Percentiles rank a stretch among this genome's conserved stretches.
These are phyloP conservation scores for Globisporangium heterothallicum DNA, from an alignment of 352 stramenopile species.

Conservation along the genomic window DNA sequence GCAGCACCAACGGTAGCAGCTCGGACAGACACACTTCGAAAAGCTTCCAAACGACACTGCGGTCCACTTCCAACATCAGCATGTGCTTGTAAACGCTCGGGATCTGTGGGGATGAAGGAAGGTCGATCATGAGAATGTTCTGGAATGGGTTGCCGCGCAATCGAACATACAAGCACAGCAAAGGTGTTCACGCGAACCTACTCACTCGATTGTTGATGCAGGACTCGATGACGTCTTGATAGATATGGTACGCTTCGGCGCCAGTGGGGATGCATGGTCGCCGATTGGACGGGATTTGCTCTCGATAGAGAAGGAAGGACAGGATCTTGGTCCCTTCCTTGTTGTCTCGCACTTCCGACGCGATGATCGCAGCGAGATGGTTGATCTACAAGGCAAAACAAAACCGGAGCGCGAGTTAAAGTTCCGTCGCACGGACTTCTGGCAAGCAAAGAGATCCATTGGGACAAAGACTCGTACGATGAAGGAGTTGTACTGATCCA, in stretches of 20 bases:
- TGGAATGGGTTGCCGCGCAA: neutral
- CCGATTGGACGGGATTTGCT: slow-evolving; percentile 38
- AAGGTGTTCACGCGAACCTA: neutral
- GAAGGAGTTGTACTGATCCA: slow-evolving; percentile 27
- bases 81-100: slow-evolving; percentile 38
- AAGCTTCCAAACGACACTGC: slow-evolving; percentile 31
- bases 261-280: slow-evolving; percentile 35
- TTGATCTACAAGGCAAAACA: slow-evolving; percentile 11
- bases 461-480: too few species aligned
- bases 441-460: too few species aligned
- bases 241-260: slow-evolving; percentile 27
- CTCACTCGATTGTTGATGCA: slow-evolving; percentile 28
- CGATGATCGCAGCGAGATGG: slow-evolving; percentile 24
- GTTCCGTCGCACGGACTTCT: too few species aligned
- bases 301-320: slow-evolving; percentile 45
- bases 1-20: slow-evolving; percentile 28
- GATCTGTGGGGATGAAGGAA: too few species aligned
- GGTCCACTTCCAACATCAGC: slow-evolving; percentile 22
- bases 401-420: too few species aligned
- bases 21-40: slow-evolving; percentile 30
- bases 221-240: slow-evolving; percentile 35
- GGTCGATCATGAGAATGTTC: too few species aligned
- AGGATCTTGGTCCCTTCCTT: slow-evolving; percentile 35
- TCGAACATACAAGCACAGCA: neutral
- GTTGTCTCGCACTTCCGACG: slow-evolving; percentile 30